Percentiles rank a stretch among this genome's conserved stretches.
Evolutionary conservation across 2,329 filamentous ascomycete species (phyloP).

Genomic region (Cladorrhinum sp.): DNA sequence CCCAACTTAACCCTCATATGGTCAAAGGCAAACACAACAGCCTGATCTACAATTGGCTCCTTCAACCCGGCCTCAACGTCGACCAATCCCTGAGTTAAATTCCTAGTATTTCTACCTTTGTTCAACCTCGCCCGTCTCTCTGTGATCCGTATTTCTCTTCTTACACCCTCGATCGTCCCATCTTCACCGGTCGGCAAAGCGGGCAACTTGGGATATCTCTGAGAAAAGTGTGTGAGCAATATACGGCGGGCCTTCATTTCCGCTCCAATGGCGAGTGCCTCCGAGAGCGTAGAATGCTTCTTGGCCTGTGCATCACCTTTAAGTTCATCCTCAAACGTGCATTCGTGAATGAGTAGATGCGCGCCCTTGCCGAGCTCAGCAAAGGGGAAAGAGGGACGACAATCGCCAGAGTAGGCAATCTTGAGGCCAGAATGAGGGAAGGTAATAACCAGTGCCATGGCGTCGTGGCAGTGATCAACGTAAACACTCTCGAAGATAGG

Average conservation of each 20-base stretch:
- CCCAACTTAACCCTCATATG: conserved; percentile 71
- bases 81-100: not conserved
- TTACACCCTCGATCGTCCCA: conserved; percentile 8
- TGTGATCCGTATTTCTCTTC: not conserved
- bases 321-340: conserved; percentile 90
- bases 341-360: conserved; percentile 90
- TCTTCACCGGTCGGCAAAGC: conserved; percentile 19
- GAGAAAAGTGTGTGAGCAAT: conserved; percentile 90
- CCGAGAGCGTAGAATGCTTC: conserved; percentile 83
- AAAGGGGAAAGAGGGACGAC: conserved; percentile 72
- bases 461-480: conserved; percentile 76
- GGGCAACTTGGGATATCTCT: conserved; percentile 80
- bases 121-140: conserved; percentile 19
- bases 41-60: conserved; percentile 45
- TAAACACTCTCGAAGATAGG: conserved; percentile 60
- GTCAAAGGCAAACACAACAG: conserved; percentile 73
- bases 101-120: conserved; percentile 26
- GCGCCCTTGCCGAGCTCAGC: conserved; percentile 67
- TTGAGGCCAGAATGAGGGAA: conserved; percentile 74
- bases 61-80: conserved; percentile 23
- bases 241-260: conserved; percentile 77
- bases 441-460: conserved; percentile 73
- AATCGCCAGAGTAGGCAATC: conserved; percentile 91
- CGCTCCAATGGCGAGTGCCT: conserved; percentile 75
- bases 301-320: conserved; percentile 75